Base-by-base conservation (phyloP, 202 grass and related monocot species). In the Miscanthus sacchariflorus region DNA sequence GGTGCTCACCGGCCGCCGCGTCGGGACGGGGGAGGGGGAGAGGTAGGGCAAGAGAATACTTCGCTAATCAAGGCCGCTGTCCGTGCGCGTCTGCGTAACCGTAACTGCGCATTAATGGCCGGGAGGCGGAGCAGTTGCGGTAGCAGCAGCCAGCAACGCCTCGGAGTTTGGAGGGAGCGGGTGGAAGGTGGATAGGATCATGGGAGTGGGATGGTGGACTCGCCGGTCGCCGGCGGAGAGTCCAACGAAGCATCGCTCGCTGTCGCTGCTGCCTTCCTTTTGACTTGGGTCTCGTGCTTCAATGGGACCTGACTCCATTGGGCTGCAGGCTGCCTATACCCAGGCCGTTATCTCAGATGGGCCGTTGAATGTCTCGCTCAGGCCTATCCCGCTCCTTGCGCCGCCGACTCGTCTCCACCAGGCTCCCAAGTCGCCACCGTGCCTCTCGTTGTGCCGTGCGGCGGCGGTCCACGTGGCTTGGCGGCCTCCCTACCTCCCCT, bases 161-260 rank as follows among this genome's bases (percentile, higher is more conserved):
- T 3, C 6, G 11, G 28, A 65, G 27, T 33, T 58, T 58, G 74
- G 76, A 39, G 4, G 46, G 39, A 59, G 28, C 78, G 9, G 70
- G 66, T 58, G 61, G 48, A 30, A 30, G 28, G 28, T 30, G 28
- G 28, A 30, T 30, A 30, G 28, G 28, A 30, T 30, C 28, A 12
- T 40, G 78, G 25, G 61, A 24, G 1, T 10, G 43, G 54, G 2
- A 12, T 65, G 61, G 61, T 77, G 27, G 46, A 54, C 48, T 88
- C 59, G 36, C 24, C 56, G 73, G 46, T 73, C 68, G 43, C 77
- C 74, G 89, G 85, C 85, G 90, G 85, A 88, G 85, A 77, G 82
- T 64, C 76, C 85, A 76, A 87, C 44, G 68, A 71, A 78, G 71
- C 52, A 43, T 46, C 69, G 79, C 61, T 25, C 18, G 24, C 18